Evolutionary conservation across 1,139 yeast genomes (phyloP).

Genomic region (Candida sanyaensis): DNA sequence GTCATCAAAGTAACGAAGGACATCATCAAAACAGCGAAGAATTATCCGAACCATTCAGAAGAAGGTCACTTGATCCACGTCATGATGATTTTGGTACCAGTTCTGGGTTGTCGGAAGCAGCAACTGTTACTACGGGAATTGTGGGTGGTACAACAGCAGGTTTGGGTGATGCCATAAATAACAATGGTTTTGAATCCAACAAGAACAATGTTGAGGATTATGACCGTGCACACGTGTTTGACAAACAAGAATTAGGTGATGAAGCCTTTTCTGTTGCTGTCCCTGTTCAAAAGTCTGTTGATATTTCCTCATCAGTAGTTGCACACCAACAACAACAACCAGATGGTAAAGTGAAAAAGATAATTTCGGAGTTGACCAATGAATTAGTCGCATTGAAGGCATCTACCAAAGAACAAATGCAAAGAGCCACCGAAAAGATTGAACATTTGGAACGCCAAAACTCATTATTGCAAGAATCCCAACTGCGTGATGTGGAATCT

Average conservation of each 20-base stretch:
- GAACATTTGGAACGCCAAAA: conserved; percentile 49
- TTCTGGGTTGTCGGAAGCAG: conserved; percentile 8
- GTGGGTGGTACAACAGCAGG: conserved; percentile 12
- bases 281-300: not conserved
- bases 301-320: not conserved
- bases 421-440: conserved; percentile 54
- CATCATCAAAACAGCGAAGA: conserved; percentile 9
- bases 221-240: conserved; percentile 5
- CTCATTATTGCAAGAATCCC: conserved; percentile 22
- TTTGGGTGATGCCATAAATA: conserved; percentile 3
- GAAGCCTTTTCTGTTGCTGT: not conserved
- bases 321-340: conserved; percentile 1
- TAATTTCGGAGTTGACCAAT: conserved; percentile 44
- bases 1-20: too few relatives aligned
- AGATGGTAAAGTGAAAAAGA: conserved; percentile 26
- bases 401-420: conserved; percentile 53
- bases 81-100: conserved; percentile 1
- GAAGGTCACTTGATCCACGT: conserved; percentile 15
- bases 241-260: conserved; percentile 6
- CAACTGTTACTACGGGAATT: conserved; percentile 13
- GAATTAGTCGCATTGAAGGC: conserved; percentile 49
- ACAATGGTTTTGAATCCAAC: not conserved
- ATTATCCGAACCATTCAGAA: conserved; percentile 9
- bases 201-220: not conserved
- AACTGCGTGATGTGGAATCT: conserved; percentile 17